Evolutionary conservation across 495 filamentous ascomycete genomes (phyloP), one percentile per base, ranked within the genome.

Genomic region (Aspergillus funiculosus): DNA sequence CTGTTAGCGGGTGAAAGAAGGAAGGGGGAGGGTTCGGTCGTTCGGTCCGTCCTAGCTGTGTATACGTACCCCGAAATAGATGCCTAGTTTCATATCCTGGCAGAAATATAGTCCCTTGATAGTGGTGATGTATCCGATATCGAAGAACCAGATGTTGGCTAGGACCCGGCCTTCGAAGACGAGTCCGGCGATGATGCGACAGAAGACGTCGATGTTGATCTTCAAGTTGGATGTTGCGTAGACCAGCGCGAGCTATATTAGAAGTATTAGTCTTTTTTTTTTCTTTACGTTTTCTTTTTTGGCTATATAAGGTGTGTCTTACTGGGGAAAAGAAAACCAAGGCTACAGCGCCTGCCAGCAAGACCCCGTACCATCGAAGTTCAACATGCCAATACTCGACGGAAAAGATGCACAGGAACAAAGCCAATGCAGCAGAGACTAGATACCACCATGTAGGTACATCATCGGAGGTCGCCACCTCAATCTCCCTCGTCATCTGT

Each of bases 151-250:
- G 57, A 92, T 92, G 29, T 91, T 86, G 79, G 91, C 91, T 54
- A 94, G 89, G 25, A 87, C 85, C 18, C 82, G 80, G 13, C 87
- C 87, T 8, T 87, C 85, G 54, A 91, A 92, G 15, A 86, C 62
- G 29, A 73, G 77, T 17, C 87, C 88, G 19, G 83, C 87, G 39
- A 91, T 80, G 32, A 92, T 77, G 54, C 90, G 86, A 62, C 87
- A 89, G 28, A 63, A 62, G 50, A 89, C 74, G 59, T 87, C 90
- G 56, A 89, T 83, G 54, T 78, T 83, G 56, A 77, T 83, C 57
- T 89, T 86, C 36, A 87, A 82, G 57, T 91, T 92, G 19, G 87
- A 85, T 41, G 89, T 87, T 6, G 86, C 87, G 78, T 87, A 90
- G 40, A 91, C 82, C 35, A 90, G 86, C 38, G 87, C 86, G 49